These are phyloP conservation scores for Cercospora brassicicola DNA, from an alignment of 2,329 filamentous ascomycete genomes.

Conservation along the genomic window DNA sequence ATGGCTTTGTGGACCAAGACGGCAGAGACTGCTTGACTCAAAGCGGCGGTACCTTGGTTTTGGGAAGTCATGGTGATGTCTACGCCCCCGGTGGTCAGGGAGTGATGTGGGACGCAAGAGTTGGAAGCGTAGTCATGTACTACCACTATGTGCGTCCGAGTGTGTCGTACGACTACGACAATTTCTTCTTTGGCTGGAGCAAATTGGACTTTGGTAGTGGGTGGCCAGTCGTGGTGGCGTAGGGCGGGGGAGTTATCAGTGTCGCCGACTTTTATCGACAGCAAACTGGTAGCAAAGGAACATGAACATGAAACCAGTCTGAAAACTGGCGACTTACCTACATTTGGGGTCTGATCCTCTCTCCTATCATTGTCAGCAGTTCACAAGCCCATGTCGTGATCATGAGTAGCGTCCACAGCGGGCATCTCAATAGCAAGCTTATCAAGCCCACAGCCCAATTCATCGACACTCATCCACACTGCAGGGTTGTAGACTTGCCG, in stretches of 20 bases:
- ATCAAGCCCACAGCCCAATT: neutral
- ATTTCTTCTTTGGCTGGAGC: slow-evolving; percentile 33
- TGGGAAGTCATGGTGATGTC: slow-evolving; percentile 60
- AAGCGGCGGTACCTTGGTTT: slow-evolving; percentile 61
- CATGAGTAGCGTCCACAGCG: neutral
- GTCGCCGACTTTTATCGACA: neutral
- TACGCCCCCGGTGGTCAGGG: slow-evolving; percentile 68
- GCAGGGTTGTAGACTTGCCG: slow-evolving; percentile 1
- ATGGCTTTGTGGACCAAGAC: slow-evolving; percentile 57
- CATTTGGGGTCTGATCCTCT: neutral
- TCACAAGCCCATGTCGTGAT: neutral
- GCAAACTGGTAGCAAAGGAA: neutral
- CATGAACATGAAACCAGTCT: neutral
- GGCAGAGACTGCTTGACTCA: slow-evolving; percentile 54
- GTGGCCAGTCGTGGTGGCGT: slow-evolving; percentile 21
- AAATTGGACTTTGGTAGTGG: slow-evolving; percentile 27
- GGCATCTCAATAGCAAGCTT: neutral
- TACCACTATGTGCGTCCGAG: slow-evolving; percentile 55
- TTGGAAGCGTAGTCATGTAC: slow-evolving; percentile 57
- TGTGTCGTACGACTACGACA: slow-evolving; percentile 25
- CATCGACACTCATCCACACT: neutral
- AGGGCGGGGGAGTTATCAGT: neutral
- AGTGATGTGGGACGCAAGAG: slow-evolving; percentile 52
- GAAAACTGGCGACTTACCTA: neutral
- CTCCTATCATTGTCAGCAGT: neutral